These are phyloP conservation scores for Nepenthes gracilis DNA, from an alignment of 148 eudicot genomes.

Conservation along the genomic window DNA sequence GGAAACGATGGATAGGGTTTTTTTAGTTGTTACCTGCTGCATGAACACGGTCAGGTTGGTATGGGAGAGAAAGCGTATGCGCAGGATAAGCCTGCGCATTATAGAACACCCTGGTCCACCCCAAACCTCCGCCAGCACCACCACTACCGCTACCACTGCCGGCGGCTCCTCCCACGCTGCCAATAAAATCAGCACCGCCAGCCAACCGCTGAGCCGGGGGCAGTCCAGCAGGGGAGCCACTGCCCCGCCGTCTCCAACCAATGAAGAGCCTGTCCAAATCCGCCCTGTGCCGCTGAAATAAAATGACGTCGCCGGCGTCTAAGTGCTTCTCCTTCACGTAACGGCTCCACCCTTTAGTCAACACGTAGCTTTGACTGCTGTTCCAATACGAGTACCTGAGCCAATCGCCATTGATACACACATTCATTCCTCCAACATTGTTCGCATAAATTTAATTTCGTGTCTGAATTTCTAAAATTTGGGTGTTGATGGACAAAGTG, in stretches of 20 bases:
- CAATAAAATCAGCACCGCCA: neutral
- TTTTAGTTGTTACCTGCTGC: slow-evolving; percentile 31
- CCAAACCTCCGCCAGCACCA: neutral
- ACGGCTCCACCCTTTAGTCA: slow-evolving; percentile 89
- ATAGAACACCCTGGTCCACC: slow-evolving; percentile 11
- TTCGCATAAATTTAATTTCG: too few relatives aligned
- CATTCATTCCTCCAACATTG: too few relatives aligned
- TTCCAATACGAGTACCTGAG: slow-evolving; percentile 62
- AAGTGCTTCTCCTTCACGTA: slow-evolving; percentile 77
- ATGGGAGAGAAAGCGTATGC: slow-evolving; percentile 14
- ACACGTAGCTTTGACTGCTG: slow-evolving; percentile 80
- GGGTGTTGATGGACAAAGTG: too few relatives aligned
- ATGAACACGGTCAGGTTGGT: slow-evolving; percentile 35
- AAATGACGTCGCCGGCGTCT: slow-evolving; percentile 68
- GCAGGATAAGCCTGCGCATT: slow-evolving; percentile 12
- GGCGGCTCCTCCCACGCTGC: too few relatives aligned
- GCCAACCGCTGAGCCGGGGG: too few relatives aligned
- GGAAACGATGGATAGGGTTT: slow-evolving; percentile 2
- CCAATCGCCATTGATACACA: too few relatives aligned
- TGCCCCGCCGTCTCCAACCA: slow-evolving; percentile 38
- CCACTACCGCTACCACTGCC: neutral
- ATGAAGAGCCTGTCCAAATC: slow-evolving; percentile 45
- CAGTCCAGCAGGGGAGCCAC: neutral
- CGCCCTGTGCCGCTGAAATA: slow-evolving; percentile 39
- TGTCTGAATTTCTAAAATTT: too few relatives aligned